Conservation (phyloP, 2,329 filamentous ascomycete species). For the Fusarium musae region DNA sequence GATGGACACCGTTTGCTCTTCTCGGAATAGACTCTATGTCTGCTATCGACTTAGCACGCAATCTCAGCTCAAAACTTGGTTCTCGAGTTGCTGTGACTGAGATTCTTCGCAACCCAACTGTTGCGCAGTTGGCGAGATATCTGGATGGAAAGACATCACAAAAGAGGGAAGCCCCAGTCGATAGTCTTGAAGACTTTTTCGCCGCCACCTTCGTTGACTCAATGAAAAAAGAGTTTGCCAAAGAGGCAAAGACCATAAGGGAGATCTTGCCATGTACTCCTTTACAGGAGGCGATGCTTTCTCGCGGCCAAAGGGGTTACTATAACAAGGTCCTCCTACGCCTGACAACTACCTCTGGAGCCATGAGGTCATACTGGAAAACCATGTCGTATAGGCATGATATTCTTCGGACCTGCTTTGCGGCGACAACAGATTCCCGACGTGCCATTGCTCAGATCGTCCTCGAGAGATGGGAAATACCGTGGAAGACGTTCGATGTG, state of each 20-base stretch:
- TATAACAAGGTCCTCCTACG: constrained; percentile 77
- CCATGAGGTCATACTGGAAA: constrained; percentile 70
- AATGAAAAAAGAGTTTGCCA: constrained; percentile 48
- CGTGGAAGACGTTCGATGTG: constrained; percentile 54
- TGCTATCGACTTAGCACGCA: constrained; percentile 75
- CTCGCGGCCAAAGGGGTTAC: constrained; percentile 67
- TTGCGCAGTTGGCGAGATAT: constrained; percentile 67
- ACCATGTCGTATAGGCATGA: constrained; percentile 73
- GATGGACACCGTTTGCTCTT: constrained; percentile 78
- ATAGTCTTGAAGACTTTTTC: constrained; percentile 38
- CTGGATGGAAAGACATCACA: constrained; percentile 9
- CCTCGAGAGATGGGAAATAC: constrained; percentile 57
- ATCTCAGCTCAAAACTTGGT: constrained; percentile 59
- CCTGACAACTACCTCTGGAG: constrained; percentile 60
- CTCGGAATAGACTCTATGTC: constrained; percentile 86
- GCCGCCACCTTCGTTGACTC: constrained; percentile 37
- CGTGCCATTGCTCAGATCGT: constrained; percentile 80
- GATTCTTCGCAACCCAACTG: constrained; percentile 74
- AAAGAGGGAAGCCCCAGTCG: background rate
- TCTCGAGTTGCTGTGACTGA: constrained; percentile 71
- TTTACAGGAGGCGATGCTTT: constrained; percentile 88
- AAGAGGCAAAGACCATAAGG: constrained; percentile 53
- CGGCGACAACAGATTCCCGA: constrained; percentile 67
- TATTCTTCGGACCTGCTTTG: constrained; percentile 82
- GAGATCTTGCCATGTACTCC: constrained; percentile 83